Evolutionary conservation across 1,284 basidiomycete species (phyloP).

Genomic region (Xerocomus amazonicus): DNA sequence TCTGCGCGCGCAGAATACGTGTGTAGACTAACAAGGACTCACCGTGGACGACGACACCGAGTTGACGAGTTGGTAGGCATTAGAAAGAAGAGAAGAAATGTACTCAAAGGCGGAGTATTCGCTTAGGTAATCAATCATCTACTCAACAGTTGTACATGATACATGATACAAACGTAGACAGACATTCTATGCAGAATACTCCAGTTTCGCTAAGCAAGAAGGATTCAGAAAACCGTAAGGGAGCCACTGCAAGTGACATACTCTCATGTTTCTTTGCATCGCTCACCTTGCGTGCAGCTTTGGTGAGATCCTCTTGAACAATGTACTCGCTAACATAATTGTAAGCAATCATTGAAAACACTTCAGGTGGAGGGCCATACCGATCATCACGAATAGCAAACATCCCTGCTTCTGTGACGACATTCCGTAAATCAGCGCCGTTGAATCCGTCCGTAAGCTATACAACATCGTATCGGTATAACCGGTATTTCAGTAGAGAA

Average conservation of each 20-base stretch:
- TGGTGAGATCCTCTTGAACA: conserved; percentile 93
- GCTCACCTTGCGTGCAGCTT: conserved; percentile 95
- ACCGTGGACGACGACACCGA: conserved; percentile 7
- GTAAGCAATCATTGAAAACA: background rate
- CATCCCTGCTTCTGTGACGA: conserved; percentile 98
- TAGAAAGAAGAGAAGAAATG: too few relatives aligned
- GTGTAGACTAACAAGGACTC: conserved; percentile 9
- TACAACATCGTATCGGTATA: conserved; percentile 1
- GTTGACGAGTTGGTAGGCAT: background rate
- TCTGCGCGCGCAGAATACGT: background rate
- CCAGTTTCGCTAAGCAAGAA: conserved; percentile 49
- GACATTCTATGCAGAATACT: conserved; percentile 46
- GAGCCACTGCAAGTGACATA: conserved; percentile 37
- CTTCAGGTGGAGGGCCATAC: conserved; percentile 36
- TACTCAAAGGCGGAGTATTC: background rate
- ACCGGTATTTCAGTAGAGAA: background rate
- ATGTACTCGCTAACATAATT: conserved; percentile 68
- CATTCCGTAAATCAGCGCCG: conserved; percentile 94
- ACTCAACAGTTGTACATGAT: background rate
- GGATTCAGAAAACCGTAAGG: conserved; percentile 4
- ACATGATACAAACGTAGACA: conserved; percentile 22
- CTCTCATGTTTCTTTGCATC: conserved; percentile 97
- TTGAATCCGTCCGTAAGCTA: conserved; percentile 91
- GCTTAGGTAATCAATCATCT: conserved; percentile 19
- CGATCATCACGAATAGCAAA: conserved; percentile 97